Percentiles rank a stretch among this genome's conserved stretches.
Evolutionary conservation across 1,139 yeast species (phyloP).

Genomic region (Candida sojae): DNA sequence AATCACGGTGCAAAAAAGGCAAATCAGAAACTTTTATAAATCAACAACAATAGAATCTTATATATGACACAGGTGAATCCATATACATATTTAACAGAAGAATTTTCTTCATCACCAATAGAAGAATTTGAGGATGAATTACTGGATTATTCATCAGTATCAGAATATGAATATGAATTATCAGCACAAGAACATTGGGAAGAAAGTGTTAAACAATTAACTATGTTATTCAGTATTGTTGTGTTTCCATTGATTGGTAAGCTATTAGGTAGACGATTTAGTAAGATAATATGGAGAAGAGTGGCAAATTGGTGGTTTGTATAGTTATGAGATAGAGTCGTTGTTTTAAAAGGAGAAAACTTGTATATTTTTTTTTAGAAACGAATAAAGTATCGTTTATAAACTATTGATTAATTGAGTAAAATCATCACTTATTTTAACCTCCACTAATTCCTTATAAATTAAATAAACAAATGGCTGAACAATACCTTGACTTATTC

Average conservation of each 20-base stretch:
- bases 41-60: not conserved
- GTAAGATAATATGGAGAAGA: conserved; percentile 40
- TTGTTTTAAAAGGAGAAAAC: not conserved
- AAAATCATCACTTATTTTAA: conserved; percentile 32
- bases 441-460: conserved; percentile 33
- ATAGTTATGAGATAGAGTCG: not conserved
- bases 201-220: conserved; percentile 65
- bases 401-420: conserved; percentile 29
- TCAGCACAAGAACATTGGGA: conserved; percentile 80
- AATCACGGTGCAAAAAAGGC: no score
- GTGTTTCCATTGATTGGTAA: conserved; percentile 72
- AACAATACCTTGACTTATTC: conserved; percentile 36
- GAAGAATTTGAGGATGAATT: conserved; percentile 10
- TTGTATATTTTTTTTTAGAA: conserved; percentile 3
- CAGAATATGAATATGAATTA: conserved; percentile 18
- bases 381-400: conserved; percentile 10
- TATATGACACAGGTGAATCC: conserved; percentile 1
- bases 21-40: not conserved
- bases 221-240: conserved; percentile 55
- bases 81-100: conserved; percentile 1
- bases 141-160: conserved; percentile 13
- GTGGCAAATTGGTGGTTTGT: conserved; percentile 36
- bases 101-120: not conserved
- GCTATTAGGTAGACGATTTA: conserved; percentile 65
- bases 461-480: conserved; percentile 41